These are phyloP conservation scores for Jatropha curcas DNA, from an alignment of 345 rosid genomes.

Conservation along the genomic window DNA sequence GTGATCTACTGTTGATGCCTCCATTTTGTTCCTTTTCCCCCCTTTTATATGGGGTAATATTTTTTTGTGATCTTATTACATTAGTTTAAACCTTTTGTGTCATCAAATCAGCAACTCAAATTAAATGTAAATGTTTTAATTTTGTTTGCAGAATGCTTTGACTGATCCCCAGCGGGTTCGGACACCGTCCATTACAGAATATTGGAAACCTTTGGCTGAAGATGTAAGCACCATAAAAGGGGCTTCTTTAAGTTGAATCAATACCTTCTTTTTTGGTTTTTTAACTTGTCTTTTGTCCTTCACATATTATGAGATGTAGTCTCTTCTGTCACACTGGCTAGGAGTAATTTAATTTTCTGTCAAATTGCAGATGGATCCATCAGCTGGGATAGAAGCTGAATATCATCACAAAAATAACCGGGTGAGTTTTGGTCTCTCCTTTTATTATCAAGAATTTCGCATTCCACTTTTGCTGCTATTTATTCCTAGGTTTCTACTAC, in stretches of 20 bases:
- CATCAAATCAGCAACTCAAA: too few relatives aligned
- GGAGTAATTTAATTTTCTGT: slow-evolving; percentile 11
- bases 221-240: slow-evolving; percentile 59
- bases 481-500: too few relatives aligned
- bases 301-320: not conserved
- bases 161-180: slow-evolving; percentile 89
- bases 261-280: not conserved
- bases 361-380: slow-evolving; percentile 78
- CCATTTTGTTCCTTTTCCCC: not conserved
- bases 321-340: slow-evolving; percentile 4
- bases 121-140: slow-evolving; percentile 14
- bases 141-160: slow-evolving; percentile 71
- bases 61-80: not conserved
- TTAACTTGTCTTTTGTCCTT: not conserved
- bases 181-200: slow-evolving; percentile 81
- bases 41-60: not conserved
- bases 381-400: slow-evolving; percentile 90
- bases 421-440: slow-evolving; percentile 37
- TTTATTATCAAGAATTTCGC: not conserved
- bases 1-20: not conserved
- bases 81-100: slow-evolving; percentile 7
- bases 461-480: not conserved
- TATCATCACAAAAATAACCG: slow-evolving; percentile 92
- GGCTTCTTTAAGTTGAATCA: slow-evolving; percentile 7
- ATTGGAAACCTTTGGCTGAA: slow-evolving; percentile 96